Percentiles rank a stretch among this genome's conserved stretches.
These are phyloP conservation scores for Leucocoprinus birnbaumii DNA, from an alignment of 768 basidiomycete genomes.

Conservation along the genomic window DNA sequence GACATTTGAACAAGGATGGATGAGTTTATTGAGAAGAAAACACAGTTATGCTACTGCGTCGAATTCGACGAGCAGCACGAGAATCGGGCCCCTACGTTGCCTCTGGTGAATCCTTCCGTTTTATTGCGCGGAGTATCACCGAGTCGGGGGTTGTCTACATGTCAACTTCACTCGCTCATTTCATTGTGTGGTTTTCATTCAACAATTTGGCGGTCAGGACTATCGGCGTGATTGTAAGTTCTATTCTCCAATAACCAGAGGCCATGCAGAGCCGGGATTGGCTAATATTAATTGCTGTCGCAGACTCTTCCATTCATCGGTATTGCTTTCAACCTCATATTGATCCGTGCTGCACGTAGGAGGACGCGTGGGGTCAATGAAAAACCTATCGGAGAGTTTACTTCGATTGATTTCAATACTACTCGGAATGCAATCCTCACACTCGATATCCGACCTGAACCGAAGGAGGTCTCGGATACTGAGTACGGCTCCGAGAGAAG, in stretches of 20 bases:
- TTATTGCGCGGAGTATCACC: neutral
- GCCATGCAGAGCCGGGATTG: too few species aligned
- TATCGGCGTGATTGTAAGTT: slow-evolving; percentile 1
- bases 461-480: neutral
- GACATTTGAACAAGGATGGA: too few species aligned
- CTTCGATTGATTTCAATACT: slow-evolving; percentile 2
- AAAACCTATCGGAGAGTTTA: neutral
- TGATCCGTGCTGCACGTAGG: neutral
- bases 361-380: neutral
- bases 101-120: neutral
- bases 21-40: too few species aligned
- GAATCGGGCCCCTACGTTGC: neutral
- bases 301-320: neutral
- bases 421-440: neutral
- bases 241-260: too few species aligned
- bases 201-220: neutral
- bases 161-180: slow-evolving; percentile 4
- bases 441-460: neutral
- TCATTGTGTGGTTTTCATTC: slow-evolving; percentile 7
- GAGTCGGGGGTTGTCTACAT: slow-evolving; percentile 7
- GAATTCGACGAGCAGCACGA: neutral
- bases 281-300: neutral
- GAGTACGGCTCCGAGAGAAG: neutral
- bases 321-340: slow-evolving; percentile 2
- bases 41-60: neutral